Conservation (phyloP, 345 rosid species). For the Citrus maxima region DNA sequence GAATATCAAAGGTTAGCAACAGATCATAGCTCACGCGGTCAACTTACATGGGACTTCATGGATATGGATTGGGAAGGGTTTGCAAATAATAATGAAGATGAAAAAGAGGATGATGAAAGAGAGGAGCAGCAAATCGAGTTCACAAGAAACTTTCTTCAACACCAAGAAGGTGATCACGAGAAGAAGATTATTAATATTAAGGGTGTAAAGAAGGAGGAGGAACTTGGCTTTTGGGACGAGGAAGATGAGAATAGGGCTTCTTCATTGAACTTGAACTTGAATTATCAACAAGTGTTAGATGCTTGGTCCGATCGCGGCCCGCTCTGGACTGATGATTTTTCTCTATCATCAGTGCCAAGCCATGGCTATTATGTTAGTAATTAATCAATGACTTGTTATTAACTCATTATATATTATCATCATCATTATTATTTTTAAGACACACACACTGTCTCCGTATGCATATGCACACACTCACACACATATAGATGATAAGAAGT, state of each 20-base stretch:
- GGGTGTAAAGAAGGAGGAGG: slow-evolving; percentile 30
- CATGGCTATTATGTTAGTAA: slow-evolving; percentile 46
- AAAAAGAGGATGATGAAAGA: slow-evolving; percentile 15
- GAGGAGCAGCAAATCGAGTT: slow-evolving; percentile 1
- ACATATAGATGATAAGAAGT: background rate
- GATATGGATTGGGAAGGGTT: slow-evolving; percentile 40
- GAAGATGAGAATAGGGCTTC: slow-evolving; percentile 30
- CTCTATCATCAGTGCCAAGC: slow-evolving; percentile 31
- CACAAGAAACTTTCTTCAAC: slow-evolving; percentile 8
- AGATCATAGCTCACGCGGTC: background rate
- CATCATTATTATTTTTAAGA: background rate
- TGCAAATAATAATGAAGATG: slow-evolving; percentile 4
- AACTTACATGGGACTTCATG: slow-evolving; percentile 38
- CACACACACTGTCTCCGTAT: too few species aligned
- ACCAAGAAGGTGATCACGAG: background rate
- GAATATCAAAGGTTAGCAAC: background rate
- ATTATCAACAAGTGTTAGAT: slow-evolving; percentile 69
- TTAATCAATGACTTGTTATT: background rate
- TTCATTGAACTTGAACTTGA: slow-evolving; percentile 57
- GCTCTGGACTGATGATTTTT: slow-evolving; percentile 34
- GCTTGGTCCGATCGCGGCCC: slow-evolving; percentile 64
- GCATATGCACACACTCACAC: too few species aligned
- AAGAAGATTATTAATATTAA: background rate
- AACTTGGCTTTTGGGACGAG: slow-evolving; percentile 34
- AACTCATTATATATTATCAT: background rate